Base-by-base conservation (phyloP, 257 asterid genomes). In the Solanum corneliomulleri region DNA sequence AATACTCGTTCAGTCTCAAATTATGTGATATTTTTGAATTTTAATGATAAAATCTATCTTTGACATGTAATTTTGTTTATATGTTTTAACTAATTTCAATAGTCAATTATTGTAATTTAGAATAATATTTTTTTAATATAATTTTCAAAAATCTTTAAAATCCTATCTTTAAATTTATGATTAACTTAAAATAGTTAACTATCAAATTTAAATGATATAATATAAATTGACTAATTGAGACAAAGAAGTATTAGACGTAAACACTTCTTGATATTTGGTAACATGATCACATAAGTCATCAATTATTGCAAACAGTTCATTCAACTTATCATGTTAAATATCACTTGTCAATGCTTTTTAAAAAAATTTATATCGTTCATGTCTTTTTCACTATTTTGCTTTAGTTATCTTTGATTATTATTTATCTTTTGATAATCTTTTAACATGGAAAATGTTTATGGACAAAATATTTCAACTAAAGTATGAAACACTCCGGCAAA, bases 41-140 rank as follows among this genome's bases (percentile, higher is more conserved):
- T 58, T 0, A 25, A 8, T 0, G 21, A 8, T 21, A 21, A 58
- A 21, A 20, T 20, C 0, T 58, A 8, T 20, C 0, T 21, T 58
- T 58, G 0, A 58, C 0, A 5, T 3, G 1, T 58, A 58, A 58
- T 21, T 21, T 58, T 58, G 0, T 21, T 4, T 0, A 58, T 58
- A 11, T 9, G 2, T 58, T 58, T 58, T 58, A 58, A 58, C 9
- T 58, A 58, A 5, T 8, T 58, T 58, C 1, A 58, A 3, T 58
- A 8, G 2, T 58, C 0, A 58, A 21, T 58, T 58, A 7, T 58
- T 7, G 0, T 58, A 2, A 58, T 58, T 21, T 58, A 18, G 4
- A 2, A 2, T 58, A 21, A 21, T 58, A 37, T 37, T 35, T 35
- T 35, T 35, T 35, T 35, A 5, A 35, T 35, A 35, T 6, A 5